A percentile compares a stretch with the other conserved stretches of the same genome.
Conservation (phyloP, 352 stramenopile species). For the Paralagenidium karlingii region DNA sequence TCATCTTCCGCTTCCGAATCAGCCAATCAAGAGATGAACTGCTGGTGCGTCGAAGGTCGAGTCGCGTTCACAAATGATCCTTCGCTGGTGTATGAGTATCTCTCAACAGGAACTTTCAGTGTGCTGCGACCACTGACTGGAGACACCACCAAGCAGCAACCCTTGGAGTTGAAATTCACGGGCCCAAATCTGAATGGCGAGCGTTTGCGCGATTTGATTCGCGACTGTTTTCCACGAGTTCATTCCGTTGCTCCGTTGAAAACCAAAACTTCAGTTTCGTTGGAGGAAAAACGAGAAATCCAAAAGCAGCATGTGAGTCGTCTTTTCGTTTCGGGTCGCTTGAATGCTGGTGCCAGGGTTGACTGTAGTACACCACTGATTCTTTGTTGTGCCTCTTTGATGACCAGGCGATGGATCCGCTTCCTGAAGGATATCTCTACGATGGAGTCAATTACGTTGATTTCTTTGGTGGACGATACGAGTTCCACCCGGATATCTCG, state of each 20-base stretch:
- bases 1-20: not conserved
- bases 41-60: conserved; percentile 48
- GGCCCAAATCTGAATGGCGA: conserved; percentile 19
- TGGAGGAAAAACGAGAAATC: conserved; percentile 56
- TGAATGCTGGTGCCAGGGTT: not conserved
- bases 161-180: conserved; percentile 31
- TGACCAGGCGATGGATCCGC: conserved; percentile 37
- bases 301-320: conserved; percentile 51
- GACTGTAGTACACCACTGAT: not conserved
- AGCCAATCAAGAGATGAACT: not conserved
- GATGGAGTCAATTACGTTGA: conserved; percentile 66
- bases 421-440: conserved; percentile 58
- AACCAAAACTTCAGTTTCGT: conserved; percentile 22
- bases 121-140: too few species aligned
- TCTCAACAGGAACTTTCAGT: conserved; percentile 35
- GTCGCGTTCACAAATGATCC: conserved; percentile 35
- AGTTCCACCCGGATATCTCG: conserved; percentile 53
- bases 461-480: conserved; percentile 50
- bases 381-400: too few species aligned
- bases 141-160: too few species aligned
- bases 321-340: not conserved
- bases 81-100: conserved; percentile 30
- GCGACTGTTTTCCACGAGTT: conserved; percentile 37
- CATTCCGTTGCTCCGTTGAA: conserved; percentile 25
- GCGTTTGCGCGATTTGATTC: conserved; percentile 37